These are phyloP conservation scores for Cerrena zonata DNA, from an alignment of 1,284 basidiomycete species.

Conservation along the genomic window DNA sequence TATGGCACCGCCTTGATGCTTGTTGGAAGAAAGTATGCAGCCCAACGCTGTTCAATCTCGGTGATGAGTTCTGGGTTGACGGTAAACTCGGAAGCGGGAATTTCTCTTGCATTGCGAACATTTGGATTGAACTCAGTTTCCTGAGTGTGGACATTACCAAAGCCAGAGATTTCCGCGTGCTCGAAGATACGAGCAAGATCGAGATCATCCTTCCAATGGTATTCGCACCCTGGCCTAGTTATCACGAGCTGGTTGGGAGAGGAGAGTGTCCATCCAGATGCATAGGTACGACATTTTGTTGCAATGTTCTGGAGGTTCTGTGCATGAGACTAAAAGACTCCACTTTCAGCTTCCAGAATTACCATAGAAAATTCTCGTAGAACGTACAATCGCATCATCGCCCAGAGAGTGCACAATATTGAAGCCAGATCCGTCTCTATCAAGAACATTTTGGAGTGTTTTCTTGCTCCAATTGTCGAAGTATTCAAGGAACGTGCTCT, in stretches of 20 bases:
- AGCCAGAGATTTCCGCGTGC: slow-evolving; percentile 20
- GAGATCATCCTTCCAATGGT: background rate
- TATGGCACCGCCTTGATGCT: slow-evolving; percentile 25
- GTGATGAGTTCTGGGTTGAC: slow-evolving; percentile 20
- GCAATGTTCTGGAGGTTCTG: background rate
- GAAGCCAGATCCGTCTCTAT: background rate
- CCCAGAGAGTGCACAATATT: background rate
- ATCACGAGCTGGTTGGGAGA: background rate
- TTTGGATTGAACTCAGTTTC: slow-evolving; percentile 11
- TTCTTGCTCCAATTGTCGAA: background rate
- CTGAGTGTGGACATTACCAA: slow-evolving; percentile 17
- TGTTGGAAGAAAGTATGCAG: slow-evolving; percentile 17
- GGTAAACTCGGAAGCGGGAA: slow-evolving; percentile 21
- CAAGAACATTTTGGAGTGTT: background rate
- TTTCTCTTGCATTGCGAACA: slow-evolving; percentile 26
- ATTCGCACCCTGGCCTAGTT: background rate
- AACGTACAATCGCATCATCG: background rate
- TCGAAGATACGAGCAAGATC: slow-evolving; percentile 10
- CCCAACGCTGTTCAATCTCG: slow-evolving; percentile 17
- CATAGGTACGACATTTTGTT: background rate
- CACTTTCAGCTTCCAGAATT: background rate
- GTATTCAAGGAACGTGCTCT: background rate
- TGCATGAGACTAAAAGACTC: background rate
- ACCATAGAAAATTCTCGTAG: background rate
- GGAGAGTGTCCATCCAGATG: too few relatives aligned